phyloP scores from a whole-genome alignment of 116 monocot species.

The Cymodocea nodosa region DNA sequence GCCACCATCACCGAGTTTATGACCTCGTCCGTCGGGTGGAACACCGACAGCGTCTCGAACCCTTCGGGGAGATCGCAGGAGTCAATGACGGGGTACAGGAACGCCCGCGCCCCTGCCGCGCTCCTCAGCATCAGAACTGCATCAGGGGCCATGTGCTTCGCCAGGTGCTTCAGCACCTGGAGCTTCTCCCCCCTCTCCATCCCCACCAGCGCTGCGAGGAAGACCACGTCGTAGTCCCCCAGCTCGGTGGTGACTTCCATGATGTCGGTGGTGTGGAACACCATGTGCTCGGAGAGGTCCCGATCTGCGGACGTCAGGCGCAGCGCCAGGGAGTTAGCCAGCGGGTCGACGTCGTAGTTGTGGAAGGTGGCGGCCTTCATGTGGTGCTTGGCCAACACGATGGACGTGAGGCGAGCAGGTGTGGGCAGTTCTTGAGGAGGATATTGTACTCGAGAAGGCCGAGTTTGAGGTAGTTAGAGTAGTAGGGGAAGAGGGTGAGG shows the following conservation, averaged over 20 bases:
- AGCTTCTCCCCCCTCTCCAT: constrained; percentile 32
- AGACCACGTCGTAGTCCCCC: constrained; percentile 48
- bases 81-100: constrained; percentile 68
- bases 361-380: constrained; percentile 19
- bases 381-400: constrained; percentile 34
- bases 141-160: constrained; percentile 38
- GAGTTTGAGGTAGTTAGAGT: constrained; percentile 30
- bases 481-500: constrained; percentile 35
- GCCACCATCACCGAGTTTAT: constrained; percentile 77
- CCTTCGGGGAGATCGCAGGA: constrained; percentile 18
- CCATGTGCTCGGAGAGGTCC: constrained; percentile 16
- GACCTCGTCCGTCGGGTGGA: constrained; percentile 62
- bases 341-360: constrained; percentile 41
- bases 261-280: constrained; percentile 26
- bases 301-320: constrained; percentile 18
- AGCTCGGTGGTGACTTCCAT: constrained; percentile 20
- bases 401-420: constrained; percentile 19
- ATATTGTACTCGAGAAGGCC: constrained; percentile 23
- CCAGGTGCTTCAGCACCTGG: constrained; percentile 41
- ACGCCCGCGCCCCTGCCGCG: constrained; percentile 59
- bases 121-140: constrained; percentile 63
- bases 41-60: constrained; percentile 56
- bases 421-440: constrained; percentile 14
- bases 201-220: constrained; percentile 79
- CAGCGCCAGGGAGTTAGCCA: constrained; percentile 21